A percentile compares a stretch with the other conserved stretches of the same genome.
phyloP scores from a whole-genome alignment of 129 eudicot species.

The Saussurea involucrata region DNA sequence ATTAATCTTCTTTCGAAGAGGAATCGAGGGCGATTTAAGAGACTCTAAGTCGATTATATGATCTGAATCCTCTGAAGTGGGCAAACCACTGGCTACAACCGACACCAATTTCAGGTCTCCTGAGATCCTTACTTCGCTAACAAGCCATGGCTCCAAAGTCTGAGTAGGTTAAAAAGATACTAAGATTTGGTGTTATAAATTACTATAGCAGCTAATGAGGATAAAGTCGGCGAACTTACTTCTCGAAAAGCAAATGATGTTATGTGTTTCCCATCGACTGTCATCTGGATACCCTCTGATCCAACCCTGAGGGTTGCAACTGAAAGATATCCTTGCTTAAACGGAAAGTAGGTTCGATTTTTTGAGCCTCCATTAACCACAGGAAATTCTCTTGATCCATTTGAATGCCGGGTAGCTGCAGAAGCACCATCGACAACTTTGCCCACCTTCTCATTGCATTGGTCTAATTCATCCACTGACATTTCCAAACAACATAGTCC shows the following conservation, averaged over 20 bases:
- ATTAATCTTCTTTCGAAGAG: conserved; percentile 45
- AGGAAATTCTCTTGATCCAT: conserved; percentile 36
- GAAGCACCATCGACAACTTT: conserved; percentile 42
- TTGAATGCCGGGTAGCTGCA: conserved; percentile 22
- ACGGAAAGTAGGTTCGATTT: conserved; percentile 71
- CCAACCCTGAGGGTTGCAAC: conserved; percentile 97
- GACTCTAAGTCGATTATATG: conserved; percentile 76
- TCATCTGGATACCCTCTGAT: conserved; percentile 96
- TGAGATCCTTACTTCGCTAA: conserved; percentile 79
- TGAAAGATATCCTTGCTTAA: conserved; percentile 79
- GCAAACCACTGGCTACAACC: conserved; percentile 88
- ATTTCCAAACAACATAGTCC: conserved; percentile 5
- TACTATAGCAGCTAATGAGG: neutral
- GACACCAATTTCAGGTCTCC: conserved; percentile 86
- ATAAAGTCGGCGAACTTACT: conserved; percentile 39
- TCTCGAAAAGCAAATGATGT: conserved; percentile 93
- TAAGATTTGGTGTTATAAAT: neutral
- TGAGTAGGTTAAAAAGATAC: conserved; percentile 12
- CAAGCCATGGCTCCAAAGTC: conserved; percentile 99
- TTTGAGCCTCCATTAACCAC: conserved; percentile 48
- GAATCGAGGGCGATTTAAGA: conserved; percentile 70
- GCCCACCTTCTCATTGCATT: conserved; percentile 83
- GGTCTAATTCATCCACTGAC: conserved; percentile 82
- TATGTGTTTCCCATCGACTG: conserved; percentile 94
- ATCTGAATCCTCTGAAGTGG: conserved; percentile 88